These are phyloP conservation scores for Pyropia haitanensis DNA, from an alignment of 23 red algal genomes.

Conservation along the genomic window DNA sequence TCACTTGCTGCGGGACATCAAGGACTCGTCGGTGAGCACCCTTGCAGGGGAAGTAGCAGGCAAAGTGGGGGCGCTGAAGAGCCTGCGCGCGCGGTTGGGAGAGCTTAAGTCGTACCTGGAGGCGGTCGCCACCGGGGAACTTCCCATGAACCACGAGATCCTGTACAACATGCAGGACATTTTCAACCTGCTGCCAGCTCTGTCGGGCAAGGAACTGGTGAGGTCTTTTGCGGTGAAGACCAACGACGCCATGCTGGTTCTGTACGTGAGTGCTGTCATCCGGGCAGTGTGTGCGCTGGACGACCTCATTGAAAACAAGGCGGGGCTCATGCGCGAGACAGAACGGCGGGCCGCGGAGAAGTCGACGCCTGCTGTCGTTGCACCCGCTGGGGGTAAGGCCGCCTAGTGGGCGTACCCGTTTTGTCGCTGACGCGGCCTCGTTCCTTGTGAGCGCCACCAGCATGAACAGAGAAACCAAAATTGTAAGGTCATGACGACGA, in stretches of 20 bases:
- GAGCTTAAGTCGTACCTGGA: constrained; percentile 76
- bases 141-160: constrained; percentile 92
- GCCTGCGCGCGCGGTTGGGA: constrained; percentile 42
- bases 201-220: constrained; percentile 43
- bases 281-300: constrained; percentile 79
- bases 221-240: constrained; percentile 59
- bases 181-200: constrained; percentile 72
- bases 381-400: too few species aligned
- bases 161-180: constrained; percentile 95
- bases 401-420: too few species aligned
- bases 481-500: too few species aligned
- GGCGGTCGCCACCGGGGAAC: constrained; percentile 51
- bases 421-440: too few species aligned
- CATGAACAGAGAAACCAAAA: too few species aligned
- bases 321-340: constrained; percentile 47
- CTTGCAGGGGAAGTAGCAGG: constrained; percentile 78
- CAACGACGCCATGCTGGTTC: constrained; percentile 90
- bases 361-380: constrained; percentile 4
- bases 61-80: constrained; percentile 78
- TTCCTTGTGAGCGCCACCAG: too few species aligned
- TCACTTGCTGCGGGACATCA: constrained; percentile 88
- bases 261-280: constrained; percentile 85
- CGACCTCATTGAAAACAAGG: constrained; percentile 94
- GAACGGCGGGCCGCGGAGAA: constrained; percentile 73
- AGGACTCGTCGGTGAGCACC: constrained; percentile 64